Evolutionary conservation across 345 rosid genomes (phyloP).

Genomic region (Syzygium grande): DNA sequence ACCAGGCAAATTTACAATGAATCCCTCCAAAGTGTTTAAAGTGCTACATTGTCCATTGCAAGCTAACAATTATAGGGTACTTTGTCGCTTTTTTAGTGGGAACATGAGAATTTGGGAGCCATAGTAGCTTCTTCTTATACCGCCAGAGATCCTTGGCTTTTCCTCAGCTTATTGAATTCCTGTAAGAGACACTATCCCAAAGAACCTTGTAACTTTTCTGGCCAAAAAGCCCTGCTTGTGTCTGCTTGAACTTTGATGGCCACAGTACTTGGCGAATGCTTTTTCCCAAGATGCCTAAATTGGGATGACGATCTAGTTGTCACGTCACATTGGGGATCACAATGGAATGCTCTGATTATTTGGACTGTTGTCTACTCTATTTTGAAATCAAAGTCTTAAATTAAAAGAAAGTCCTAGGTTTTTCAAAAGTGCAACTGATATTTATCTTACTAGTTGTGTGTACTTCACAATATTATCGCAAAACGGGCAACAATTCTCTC

Average conservation of each 20-base stretch:
- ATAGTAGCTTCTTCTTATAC: not conserved
- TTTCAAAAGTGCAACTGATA: not conserved
- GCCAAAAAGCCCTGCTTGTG: not conserved
- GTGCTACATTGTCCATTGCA: not conserved
- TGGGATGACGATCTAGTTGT: not conserved
- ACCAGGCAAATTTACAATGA: accelerated
- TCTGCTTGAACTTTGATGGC: not conserved
- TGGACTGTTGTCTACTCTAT: not conserved
- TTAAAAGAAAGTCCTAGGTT: not conserved
- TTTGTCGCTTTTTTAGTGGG: not conserved
- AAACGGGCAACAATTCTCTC: not conserved
- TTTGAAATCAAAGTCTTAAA: not conserved
- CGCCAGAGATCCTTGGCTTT: not conserved
- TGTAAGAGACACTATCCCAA: not conserved
- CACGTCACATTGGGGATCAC: not conserved
- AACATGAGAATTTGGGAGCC: not conserved
- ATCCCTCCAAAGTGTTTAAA: not conserved
- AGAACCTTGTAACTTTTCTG: not conserved
- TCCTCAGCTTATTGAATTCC: not conserved
- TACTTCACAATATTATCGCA: not conserved
- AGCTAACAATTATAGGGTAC: not conserved
- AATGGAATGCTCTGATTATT: not conserved
- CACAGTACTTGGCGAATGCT: not conserved
- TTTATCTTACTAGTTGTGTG: not conserved
- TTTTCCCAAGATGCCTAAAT: not conserved